Evolutionary conservation across 2,329 filamentous ascomycete genomes (phyloP).

Genomic region (Penicillium sp.): DNA sequence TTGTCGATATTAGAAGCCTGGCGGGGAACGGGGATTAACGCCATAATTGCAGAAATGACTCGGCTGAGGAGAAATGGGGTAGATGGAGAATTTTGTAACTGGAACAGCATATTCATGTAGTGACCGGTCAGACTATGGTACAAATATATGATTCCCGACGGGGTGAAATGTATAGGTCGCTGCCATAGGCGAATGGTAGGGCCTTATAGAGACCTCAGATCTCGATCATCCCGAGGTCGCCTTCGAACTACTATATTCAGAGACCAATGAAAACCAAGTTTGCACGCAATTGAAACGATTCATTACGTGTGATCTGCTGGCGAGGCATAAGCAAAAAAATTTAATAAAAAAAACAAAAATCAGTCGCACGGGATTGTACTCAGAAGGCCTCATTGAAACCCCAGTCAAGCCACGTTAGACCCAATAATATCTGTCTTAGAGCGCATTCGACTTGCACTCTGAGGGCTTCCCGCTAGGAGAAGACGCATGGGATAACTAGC

Average conservation of each 20-base stretch:
- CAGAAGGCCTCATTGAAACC: background rate
- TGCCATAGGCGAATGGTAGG: background rate
- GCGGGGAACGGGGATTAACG: background rate
- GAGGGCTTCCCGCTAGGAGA: background rate
- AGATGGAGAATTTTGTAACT: slow-evolving; percentile 2
- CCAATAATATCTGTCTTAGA: background rate
- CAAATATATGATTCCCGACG: background rate
- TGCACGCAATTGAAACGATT: slow-evolving; percentile 4
- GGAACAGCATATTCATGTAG: slow-evolving; percentile 4
- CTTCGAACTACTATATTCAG: background rate
- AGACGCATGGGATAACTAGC: background rate
- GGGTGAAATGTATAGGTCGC: background rate
- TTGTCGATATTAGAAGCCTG: background rate
- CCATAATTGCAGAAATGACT: slow-evolving; percentile 9
- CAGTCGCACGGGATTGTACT: background rate
- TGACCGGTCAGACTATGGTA: background rate
- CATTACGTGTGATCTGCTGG: slow-evolving; percentile 10
- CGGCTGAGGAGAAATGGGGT: slow-evolving; percentile 1
- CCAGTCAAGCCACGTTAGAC: background rate
- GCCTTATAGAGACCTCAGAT: background rate
- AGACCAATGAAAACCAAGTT: background rate
- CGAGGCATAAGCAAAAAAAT: slow-evolving; percentile 2
- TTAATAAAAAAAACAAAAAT: background rate
- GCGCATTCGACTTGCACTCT: background rate
- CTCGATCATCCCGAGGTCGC: background rate